Evolutionary conservation across 768 basidiomycete species (phyloP), one percentile per base, ranked within the genome.

Genomic region (Phanerodontia chrysosporium): DNA sequence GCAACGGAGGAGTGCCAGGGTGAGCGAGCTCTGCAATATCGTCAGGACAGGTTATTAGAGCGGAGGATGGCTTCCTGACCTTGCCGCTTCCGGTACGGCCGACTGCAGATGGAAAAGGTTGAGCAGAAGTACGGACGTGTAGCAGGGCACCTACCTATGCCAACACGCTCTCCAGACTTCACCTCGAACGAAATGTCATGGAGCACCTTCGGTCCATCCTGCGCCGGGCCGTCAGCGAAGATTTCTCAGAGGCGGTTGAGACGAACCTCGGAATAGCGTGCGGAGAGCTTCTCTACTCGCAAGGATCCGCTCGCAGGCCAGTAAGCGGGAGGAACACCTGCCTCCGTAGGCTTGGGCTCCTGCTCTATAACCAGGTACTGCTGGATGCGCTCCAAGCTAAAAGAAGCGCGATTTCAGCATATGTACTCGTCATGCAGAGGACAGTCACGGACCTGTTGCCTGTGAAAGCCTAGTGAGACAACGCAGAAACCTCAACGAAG

Each of bases 221-320:
- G 48, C n/a, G n/a, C n/a, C n/a, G n/a, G n/a, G n/a, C n/a, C n/a
- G n/a, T n/a, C n/a, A n/a, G n/a, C n/a, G n/a, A 28, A 21, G 4
- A 24, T 3, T 18, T 10, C 7, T 25, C 21, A n/a, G n/a, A n/a
- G n/a, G n/a, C n/a, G n/a, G 29, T 2, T 9, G 2, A 32, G 27
- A 42, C 67, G n/a, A 60, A 74, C 75, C 2, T 55, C 51, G 22
- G 76, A 78, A 61, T 82, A 83, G 36, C 75, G 72, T 0, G 85
- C 83, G 8, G 75, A 78, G 1, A 86, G 70, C 30, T 79, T 75
- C 61, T 85, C 79, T 1, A 83, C 78, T 5, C 69, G 64, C 18
- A 86, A 70, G 10, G 75, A 69, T 1, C 85, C 85, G 28, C 80
- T 80, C 0, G 83, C 74, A 1, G 85, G 85, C 85, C 84, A 86